Percentiles rank a stretch among this genome's conserved stretches.
These are phyloP conservation scores for Pleurotus tuoliensis DNA, from an alignment of 768 basidiomycete species.

Conservation along the genomic window DNA sequence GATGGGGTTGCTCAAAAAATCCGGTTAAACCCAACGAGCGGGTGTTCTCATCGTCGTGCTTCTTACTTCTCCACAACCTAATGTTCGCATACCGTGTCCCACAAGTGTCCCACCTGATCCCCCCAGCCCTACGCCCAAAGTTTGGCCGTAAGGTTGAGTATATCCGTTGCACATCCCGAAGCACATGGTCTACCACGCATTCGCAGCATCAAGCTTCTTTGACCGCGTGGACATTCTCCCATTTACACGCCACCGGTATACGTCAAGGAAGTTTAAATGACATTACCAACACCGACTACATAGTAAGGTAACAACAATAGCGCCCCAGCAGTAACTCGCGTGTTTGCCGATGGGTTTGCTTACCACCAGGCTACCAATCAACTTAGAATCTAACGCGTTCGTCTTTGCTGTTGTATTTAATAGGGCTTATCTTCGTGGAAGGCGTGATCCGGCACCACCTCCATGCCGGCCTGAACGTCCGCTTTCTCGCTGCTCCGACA, in stretches of 20 bases:
- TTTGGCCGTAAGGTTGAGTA: not conserved
- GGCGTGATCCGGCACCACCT: not conserved
- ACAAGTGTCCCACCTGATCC: not conserved
- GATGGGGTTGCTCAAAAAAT: no score
- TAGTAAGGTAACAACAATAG: not conserved
- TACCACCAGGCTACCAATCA: no score
- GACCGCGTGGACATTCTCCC: not conserved
- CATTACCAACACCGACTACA: not conserved
- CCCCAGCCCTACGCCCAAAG: conserved; percentile 2
- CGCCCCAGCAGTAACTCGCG: no score
- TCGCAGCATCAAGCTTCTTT: not conserved
- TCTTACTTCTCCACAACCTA: no score
- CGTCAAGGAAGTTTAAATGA: not conserved
- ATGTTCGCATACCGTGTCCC: no score
- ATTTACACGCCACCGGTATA: not conserved
- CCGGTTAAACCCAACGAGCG: no score
- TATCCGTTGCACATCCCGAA: not conserved
- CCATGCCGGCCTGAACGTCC: not conserved
- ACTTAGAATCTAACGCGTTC: no score
- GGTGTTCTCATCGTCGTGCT: no score
- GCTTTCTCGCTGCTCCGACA: not conserved
- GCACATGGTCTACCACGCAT: not conserved
- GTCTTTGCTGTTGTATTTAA: no score
- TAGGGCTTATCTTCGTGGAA: no score
- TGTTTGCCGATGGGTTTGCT: no score